Conservation (phyloP, 164 flowering plant genomes). For the Vitis cinerea region DNA sequence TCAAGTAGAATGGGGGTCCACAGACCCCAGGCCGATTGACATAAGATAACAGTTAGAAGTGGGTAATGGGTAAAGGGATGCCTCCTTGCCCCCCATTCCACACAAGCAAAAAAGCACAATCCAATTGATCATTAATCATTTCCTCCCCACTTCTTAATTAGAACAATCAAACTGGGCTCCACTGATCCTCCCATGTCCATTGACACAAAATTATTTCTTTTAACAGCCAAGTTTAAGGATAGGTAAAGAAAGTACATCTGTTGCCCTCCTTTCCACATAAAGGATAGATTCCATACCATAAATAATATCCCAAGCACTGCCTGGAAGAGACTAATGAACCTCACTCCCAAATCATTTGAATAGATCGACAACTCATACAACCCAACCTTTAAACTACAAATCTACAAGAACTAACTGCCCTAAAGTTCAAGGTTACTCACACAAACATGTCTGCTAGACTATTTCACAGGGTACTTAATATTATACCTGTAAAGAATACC, state of each 20-base stretch:
- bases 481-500: too few relatives aligned
- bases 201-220: constrained; percentile 2
- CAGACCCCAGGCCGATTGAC: constrained; percentile 1
- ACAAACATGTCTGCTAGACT: too few relatives aligned
- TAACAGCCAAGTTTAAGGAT: constrained; percentile 10
- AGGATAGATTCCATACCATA: not conserved
- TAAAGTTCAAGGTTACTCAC: too few relatives aligned
- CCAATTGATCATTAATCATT: constrained; percentile 10
- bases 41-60: constrained; percentile 1
- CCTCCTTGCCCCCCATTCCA: constrained; percentile 26
- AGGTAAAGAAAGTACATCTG: not conserved
- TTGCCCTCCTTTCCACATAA: not conserved
- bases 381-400: too few relatives aligned
- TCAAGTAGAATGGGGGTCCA: constrained; percentile 7
- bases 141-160: constrained; percentile 8
- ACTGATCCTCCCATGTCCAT: not conserved
- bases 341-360: too few relatives aligned
- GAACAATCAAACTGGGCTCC: not conserved
- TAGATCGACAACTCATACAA: too few relatives aligned
- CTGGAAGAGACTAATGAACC: too few relatives aligned
- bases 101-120: constrained; percentile 9
- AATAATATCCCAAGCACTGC: too few relatives aligned
- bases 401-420: too few relatives aligned
- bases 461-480: too few relatives aligned
- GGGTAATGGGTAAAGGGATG: not conserved